Percentiles rank a stretch among this genome's conserved stretches.
Conservation (phyloP, 139 green algal genomes). For the Eudorina sp. region DNA sequence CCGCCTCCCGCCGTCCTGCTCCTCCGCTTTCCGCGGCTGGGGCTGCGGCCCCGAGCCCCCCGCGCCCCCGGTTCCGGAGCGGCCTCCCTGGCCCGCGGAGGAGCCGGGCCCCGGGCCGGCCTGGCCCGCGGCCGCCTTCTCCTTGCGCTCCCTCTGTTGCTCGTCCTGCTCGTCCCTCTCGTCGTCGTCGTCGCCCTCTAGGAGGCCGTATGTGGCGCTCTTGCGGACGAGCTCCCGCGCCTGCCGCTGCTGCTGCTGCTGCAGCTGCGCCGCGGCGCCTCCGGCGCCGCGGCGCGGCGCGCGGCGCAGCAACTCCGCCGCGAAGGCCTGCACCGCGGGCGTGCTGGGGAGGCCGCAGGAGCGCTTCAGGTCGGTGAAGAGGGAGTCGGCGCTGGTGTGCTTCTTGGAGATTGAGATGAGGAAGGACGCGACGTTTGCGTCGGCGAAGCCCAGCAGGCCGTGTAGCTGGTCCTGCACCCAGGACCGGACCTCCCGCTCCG, state of each 20-base stretch:
- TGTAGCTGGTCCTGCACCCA: conserved; percentile 88
- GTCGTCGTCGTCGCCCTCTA: conserved; percentile 73
- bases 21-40: too few species aligned
- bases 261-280: conserved; percentile 33
- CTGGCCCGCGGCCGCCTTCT: conserved; percentile 2
- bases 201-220: conserved; percentile 68
- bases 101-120: conserved; percentile 26
- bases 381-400: conserved; percentile 38
- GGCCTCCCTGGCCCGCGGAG: too few species aligned
- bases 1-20: conserved; percentile 21
- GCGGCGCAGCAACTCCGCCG: conserved; percentile 68
- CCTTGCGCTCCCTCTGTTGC: too few species aligned
- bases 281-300: conserved; percentile 48
- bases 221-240: conserved; percentile 65
- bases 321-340: conserved; percentile 62
- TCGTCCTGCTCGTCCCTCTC: too few species aligned
- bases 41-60: too few species aligned
- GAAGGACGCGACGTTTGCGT: conserved; percentile 63
- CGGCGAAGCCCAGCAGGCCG: conserved; percentile 74
- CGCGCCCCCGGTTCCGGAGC: too few species aligned
- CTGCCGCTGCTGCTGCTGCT: conserved; percentile 51
- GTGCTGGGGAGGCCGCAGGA: conserved; percentile 71
- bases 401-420: conserved; percentile 67
- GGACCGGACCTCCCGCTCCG: conserved; percentile 57
- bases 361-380: conserved; percentile 45